These are phyloP conservation scores for Nemania serpens DNA, from an alignment of 2,329 filamentous ascomycete species.

Conservation along the genomic window DNA sequence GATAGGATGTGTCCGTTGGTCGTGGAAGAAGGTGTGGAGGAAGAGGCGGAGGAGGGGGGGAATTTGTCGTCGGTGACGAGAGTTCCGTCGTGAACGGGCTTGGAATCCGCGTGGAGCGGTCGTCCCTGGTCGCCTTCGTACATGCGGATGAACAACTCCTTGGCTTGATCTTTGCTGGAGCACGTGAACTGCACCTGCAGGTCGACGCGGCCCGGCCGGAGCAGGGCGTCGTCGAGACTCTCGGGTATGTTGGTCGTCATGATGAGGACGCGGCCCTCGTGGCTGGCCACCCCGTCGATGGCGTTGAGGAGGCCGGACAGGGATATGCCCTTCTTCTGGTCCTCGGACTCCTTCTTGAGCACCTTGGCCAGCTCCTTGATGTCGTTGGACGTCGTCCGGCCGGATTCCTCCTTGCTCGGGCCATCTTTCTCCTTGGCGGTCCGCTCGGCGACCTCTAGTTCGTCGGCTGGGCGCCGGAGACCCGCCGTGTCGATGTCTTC, in stretches of 20 bases:
- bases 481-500: slow-evolving; percentile 73
- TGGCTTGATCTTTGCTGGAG: slow-evolving; percentile 58
- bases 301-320: slow-evolving; percentile 81
- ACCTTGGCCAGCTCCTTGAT: slow-evolving; percentile 50
- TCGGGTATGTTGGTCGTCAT: slow-evolving; percentile 83
- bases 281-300: slow-evolving; percentile 80
- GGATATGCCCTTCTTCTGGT: slow-evolving; percentile 63
- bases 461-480: slow-evolving; percentile 50
- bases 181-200: slow-evolving; percentile 68
- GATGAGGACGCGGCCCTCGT: slow-evolving; percentile 78
- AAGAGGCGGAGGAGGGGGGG: background rate
- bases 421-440: slow-evolving; percentile 16
- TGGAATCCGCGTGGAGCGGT: slow-evolving; percentile 9
- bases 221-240: slow-evolving; percentile 72
- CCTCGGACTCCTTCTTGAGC: slow-evolving; percentile 47
- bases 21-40: background rate
- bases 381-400: slow-evolving; percentile 34
- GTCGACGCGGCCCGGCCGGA: slow-evolving; percentile 75
- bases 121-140: slow-evolving; percentile 53
- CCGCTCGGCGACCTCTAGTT: slow-evolving; percentile 28
- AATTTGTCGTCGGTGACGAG: background rate
- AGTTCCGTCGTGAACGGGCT: background rate
- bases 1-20: slow-evolving; percentile 16
- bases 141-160: slow-evolving; percentile 65
- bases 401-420: background rate